phyloP scores from a whole-genome alignment of 345 rosid species.

The Hevea brasiliensis region DNA sequence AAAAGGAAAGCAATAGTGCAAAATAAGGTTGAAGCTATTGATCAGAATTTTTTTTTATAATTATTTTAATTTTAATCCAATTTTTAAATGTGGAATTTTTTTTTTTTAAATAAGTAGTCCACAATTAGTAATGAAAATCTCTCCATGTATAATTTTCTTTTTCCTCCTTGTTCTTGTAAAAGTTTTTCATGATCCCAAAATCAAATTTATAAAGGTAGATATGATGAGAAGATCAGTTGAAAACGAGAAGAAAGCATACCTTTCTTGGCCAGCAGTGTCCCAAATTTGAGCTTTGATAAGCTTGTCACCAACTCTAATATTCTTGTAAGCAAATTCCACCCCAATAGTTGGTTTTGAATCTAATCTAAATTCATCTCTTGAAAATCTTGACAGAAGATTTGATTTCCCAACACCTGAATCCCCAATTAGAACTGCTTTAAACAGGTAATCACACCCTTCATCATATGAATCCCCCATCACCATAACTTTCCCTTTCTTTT shows the following conservation, averaged over 20 bases:
- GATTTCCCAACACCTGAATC: slow-evolving; percentile 90
- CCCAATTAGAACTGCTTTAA: slow-evolving; percentile 79
- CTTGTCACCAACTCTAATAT: slow-evolving; percentile 59
- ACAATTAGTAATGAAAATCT: too few species aligned
- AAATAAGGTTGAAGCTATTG: too few species aligned
- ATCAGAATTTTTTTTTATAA: too few species aligned
- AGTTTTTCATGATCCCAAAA: too few species aligned
- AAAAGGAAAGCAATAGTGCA: too few species aligned
- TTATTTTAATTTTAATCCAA: too few species aligned
- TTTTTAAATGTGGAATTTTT: too few species aligned
- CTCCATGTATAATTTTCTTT: too few species aligned
- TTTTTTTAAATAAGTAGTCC: too few species aligned
- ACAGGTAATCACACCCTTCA: slow-evolving; percentile 84
- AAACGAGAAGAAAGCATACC: slow-evolving; percentile 35
- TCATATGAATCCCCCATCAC: slow-evolving; percentile 58
- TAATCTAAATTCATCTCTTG: slow-evolving; percentile 66
- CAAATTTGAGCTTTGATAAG: slow-evolving; percentile 84
- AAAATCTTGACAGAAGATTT: slow-evolving; percentile 73
- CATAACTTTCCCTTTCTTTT: not conserved
- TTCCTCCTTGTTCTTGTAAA: too few species aligned
- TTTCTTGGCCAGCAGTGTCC: slow-evolving; percentile 96
- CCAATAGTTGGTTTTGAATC: slow-evolving; percentile 94
- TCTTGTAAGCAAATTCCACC: slow-evolving; percentile 82
- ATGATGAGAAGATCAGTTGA: too few species aligned
- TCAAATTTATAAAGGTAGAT: too few species aligned